A percentile compares a stretch with the other conserved stretches of the same genome.
phyloP scores from a whole-genome alignment of 2,329 filamentous ascomycete genomes.

The Aspergillus fumigatus region DNA sequence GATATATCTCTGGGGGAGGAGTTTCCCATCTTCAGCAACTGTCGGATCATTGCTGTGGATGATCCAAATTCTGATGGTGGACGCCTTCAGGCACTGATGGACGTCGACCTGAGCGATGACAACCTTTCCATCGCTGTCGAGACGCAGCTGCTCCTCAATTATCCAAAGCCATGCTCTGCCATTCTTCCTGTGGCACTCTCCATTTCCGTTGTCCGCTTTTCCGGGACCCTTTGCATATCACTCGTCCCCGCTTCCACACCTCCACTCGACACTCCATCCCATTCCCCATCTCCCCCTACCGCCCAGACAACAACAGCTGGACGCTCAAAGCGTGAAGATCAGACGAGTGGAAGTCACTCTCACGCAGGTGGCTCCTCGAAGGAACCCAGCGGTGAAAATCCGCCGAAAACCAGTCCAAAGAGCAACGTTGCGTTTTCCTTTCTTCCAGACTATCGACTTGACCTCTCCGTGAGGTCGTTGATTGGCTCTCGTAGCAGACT shows the following conservation, averaged over 20 bases:
- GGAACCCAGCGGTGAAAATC: slow-evolving; percentile 7
- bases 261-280: slow-evolving; percentile 32
- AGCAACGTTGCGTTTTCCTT: slow-evolving; percentile 96
- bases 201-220: slow-evolving; percentile 89
- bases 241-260: slow-evolving; percentile 67
- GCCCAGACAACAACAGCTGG: slow-evolving; percentile 10
- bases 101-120: slow-evolving; percentile 86
- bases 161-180: slow-evolving; percentile 82
- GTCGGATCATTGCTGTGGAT: slow-evolving; percentile 80
- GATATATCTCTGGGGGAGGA: slow-evolving; percentile 94
- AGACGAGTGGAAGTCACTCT: slow-evolving; percentile 7
- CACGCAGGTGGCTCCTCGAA: background rate
- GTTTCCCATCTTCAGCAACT: slow-evolving; percentile 98
- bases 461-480: slow-evolving; percentile 60
- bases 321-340: slow-evolving; percentile 6
- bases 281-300: slow-evolving; percentile 26
- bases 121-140: slow-evolving; percentile 93
- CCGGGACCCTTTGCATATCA: slow-evolving; percentile 86
- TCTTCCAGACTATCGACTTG: slow-evolving; percentile 58
- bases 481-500: slow-evolving; percentile 59
- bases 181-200: slow-evolving; percentile 87
- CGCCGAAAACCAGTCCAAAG: slow-evolving; percentile 51
- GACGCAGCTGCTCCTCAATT: slow-evolving; percentile 91
- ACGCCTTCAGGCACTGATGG: slow-evolving; percentile 87
- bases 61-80: slow-evolving; percentile 58